A percentile compares a stretch with the other conserved stretches of the same genome.
phyloP scores from a whole-genome alignment of 305 asterid genomes.

The Solanum hybrid region DNA sequence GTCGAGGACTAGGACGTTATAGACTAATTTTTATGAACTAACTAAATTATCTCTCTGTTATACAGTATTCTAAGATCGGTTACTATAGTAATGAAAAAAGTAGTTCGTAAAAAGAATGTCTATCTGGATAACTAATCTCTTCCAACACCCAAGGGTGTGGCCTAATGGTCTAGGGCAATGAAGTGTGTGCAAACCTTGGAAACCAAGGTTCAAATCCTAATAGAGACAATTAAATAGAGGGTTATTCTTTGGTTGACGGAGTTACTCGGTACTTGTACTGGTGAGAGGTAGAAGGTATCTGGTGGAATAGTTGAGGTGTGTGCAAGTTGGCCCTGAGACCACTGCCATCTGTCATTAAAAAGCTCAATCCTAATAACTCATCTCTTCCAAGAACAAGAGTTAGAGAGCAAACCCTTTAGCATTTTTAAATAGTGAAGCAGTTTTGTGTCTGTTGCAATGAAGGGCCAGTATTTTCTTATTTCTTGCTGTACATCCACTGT shows the following conservation, averaged over 20 bases:
- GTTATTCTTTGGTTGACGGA: neutral
- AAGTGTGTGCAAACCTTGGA: neutral
- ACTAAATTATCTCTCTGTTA: neutral
- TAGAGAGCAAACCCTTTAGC: neutral
- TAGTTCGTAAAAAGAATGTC: neutral
- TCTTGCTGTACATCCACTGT: neutral
- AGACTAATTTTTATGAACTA: neutral
- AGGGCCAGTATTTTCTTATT: neutral
- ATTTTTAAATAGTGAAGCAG: neutral
- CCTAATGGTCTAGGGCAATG: neutral
- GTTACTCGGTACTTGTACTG: neutral
- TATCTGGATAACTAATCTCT: neutral
- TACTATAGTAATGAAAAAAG: neutral
- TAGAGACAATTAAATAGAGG: neutral
- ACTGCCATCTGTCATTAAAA: neutral
- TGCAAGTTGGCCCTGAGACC: neutral
- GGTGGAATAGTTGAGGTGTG: neutral
- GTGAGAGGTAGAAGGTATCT: neutral
- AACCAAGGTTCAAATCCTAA: neutral
- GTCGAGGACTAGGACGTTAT: neutral
- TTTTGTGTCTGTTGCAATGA: neutral
- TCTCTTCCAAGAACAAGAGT: neutral
- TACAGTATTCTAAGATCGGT: neutral
- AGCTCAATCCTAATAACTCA: neutral
- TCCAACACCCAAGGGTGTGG: neutral